Base-by-base conservation (phyloP, 805 yeast genomes). In the Hemisphaericaspora nanyangensis region DNA sequence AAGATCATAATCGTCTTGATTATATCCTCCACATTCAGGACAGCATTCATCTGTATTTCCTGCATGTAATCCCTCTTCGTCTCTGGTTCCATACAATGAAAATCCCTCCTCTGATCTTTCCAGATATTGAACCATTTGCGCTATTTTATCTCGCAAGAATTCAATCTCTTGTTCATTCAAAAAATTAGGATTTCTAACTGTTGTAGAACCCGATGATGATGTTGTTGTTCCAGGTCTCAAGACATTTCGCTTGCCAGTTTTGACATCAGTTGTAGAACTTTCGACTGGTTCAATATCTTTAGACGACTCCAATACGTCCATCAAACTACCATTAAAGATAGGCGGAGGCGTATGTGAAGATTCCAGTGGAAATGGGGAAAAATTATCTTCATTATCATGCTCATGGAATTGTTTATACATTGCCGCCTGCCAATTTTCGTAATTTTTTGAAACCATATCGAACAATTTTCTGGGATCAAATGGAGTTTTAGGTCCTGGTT, bases 61-160 rank as follows among this genome's bases (percentile, higher is more conserved):
- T 7, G 55, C 65, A 34, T 62, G 64, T 13, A 66, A 50, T 1
- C 72, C 72, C 40, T 57, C 65, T 48, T 66, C 72, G 43, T 67
- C 72, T 31, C 54, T 46, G 12, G 65, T 62, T 29, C 60, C 72
- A 42, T 65, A 66, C 10, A 60, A 44, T 7, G 58, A 48, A 37
- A 61, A 60, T 3, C 67, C 68, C 29, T 53, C 47, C 4, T 6
- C 17, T 5, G 29, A 35, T 22, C 25, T 20, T 8, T 25, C 33
- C 15, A 18, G 40, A 13, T 35, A 34, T 18, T 47, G 44, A 25
- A 60, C 54, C 50, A 60, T 48, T 32, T 51, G 50, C 2, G 59
- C 35, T 20, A 61, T 58, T 36, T 50, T 57, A 25, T 53, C 40
- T 18, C 63, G 51, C 16, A 61, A 43, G 37, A 54, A 57, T 30